A percentile compares a stretch with the other conserved stretches of the same genome.
Conservation (phyloP, 768 basidiomycete genomes). For the Pholiota microspora region DNA sequence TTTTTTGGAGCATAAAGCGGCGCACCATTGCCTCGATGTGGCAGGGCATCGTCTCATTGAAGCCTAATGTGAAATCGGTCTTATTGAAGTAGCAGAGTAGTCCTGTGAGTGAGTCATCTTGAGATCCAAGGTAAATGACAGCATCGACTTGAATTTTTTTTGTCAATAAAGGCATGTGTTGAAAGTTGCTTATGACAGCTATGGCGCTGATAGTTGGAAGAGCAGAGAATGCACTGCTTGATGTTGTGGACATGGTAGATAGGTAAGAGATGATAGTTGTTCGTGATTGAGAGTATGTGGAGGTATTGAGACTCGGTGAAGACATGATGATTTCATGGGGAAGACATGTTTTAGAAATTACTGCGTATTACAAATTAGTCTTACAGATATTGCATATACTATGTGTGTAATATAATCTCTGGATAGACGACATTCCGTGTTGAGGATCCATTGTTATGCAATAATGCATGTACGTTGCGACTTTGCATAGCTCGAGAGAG, state of each 20-base stretch:
- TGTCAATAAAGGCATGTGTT: not conserved
- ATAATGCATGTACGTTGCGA: conserved; percentile 11
- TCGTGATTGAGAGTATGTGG: too few relatives aligned
- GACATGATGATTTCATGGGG: too few relatives aligned
- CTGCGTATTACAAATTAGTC: too few relatives aligned
- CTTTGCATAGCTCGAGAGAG: conserved; percentile 12
- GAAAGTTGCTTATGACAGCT: conserved; percentile 7
- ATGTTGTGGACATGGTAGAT: too few relatives aligned
- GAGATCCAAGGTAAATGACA: conserved; percentile 5
- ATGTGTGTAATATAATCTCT: too few relatives aligned
- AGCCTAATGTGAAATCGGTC: not conserved
- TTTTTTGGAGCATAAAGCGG: not conserved
- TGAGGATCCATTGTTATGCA: not conserved
- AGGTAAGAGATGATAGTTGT: too few relatives aligned
- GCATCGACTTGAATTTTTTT: conserved; percentile 3
- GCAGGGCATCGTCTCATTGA: not conserved
- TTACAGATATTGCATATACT: too few relatives aligned
- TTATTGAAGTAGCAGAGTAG: conserved; percentile 3
- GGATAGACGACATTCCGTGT: conserved; percentile 17
- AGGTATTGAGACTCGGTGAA: too few relatives aligned
- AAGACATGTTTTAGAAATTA: too few relatives aligned
- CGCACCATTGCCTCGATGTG: conserved; percentile 5
- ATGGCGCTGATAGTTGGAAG: conserved; percentile 10
- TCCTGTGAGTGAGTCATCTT: conserved; percentile 1
- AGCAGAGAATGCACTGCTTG: too few relatives aligned